phyloP scores from a whole-genome alignment of 2,329 filamentous ascomycete species.

The Calonectria montana region DNA sequence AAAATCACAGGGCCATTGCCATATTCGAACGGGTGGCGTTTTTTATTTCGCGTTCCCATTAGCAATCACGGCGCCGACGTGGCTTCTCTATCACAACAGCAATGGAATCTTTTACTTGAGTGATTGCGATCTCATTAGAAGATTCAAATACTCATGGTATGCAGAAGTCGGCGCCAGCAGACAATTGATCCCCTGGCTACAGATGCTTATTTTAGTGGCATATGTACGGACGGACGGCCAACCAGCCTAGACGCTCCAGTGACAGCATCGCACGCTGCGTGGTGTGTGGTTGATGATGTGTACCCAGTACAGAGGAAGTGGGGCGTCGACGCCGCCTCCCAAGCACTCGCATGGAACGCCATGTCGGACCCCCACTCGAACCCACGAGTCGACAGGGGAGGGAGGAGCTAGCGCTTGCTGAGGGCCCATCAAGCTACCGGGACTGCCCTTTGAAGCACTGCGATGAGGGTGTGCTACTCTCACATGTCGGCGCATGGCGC shows the following conservation, averaged over 20 bases:
- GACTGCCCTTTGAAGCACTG: background rate
- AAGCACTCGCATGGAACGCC: constrained; percentile 43
- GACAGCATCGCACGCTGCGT: constrained; percentile 12
- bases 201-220: constrained; percentile 44
- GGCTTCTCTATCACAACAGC: background rate
- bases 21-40: background rate
- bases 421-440: background rate
- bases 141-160: constrained; percentile 37
- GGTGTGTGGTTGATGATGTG: constrained; percentile 23
- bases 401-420: constrained; percentile 20
- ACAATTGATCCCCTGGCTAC: constrained; percentile 32
- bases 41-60: background rate
- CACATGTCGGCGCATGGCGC: constrained; percentile 29
- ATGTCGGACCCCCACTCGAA: constrained; percentile 39
- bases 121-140: constrained; percentile 36
- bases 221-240: constrained; percentile 26
- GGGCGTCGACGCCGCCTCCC: constrained; percentile 27
- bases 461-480: constrained; percentile 12
- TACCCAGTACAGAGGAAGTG: constrained; percentile 30
- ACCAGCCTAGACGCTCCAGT: constrained; percentile 32
- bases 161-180: constrained; percentile 24
- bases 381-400: constrained; percentile 40
- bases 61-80: background rate
- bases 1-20: background rate
- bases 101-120: background rate